Base-by-base conservation (phyloP, 73 alveolate genomes). In the Paramecium sexaurelia region DNA sequence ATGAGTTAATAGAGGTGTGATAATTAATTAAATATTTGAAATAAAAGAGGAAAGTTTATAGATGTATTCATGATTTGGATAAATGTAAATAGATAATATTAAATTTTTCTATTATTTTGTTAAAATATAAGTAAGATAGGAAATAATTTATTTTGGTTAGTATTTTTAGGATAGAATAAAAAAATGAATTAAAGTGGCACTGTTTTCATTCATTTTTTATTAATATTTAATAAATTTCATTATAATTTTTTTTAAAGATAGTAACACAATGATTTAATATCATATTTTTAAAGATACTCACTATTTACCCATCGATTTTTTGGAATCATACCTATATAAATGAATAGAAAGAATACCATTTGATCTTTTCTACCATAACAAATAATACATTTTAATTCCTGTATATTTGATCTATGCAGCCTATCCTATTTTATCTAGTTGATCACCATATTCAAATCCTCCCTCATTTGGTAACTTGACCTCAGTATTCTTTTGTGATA, bases 301-400 rank as follows among this genome's bases (percentile, higher is more conserved):
- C 83, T 66, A 22, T 27, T 32, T 22, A 66, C 83, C 83, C 83
- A 66, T 32, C 47, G 37, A 66, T 66, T 66, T 24, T 66, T 66
- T 66, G 83, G 83, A 1, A 66, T 66, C 3, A 66, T 66, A 29
- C 83, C 83, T 66, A 66, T 17, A 4, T 0, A 15, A 17, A 4
- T 51, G 17, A 6, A 17, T 51, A 17, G n/a, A 0, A 51, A 4
- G 27, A 51, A 4, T 66, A 66, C 83, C 83, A 66, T 66, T 32
- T 7, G 27, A 11, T 29, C 83, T 10, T 8, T 66, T 66, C 39
- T 66, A 4, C 83, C 83, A 66, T 24, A 66, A 66, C 6, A 66
- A 29, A 66, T 66, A 66, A 66, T 66, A 66, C 43, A 29, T 66
- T 32, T 66, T 66, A 13, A 29, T 29, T 17, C 83, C 83, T 29